These are phyloP conservation scores for Fusarium newnesense DNA, from an alignment of 2,329 filamentous ascomycete genomes.

Conservation along the genomic window DNA sequence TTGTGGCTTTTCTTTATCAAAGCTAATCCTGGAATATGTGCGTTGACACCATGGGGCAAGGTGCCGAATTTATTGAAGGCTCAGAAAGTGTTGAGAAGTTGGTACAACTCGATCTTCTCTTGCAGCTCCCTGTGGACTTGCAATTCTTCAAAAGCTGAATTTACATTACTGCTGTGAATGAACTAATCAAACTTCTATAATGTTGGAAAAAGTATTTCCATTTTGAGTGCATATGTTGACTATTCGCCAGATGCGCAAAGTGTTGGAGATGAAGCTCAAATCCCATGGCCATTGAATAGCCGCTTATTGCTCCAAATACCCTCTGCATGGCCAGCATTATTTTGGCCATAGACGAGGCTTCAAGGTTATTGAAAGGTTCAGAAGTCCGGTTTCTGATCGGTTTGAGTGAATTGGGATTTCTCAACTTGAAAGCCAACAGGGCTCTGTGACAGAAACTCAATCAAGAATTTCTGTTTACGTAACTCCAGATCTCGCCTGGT, in stretches of 20 bases:
- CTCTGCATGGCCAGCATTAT: too few species aligned
- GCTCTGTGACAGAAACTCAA: neutral
- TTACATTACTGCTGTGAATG: neutral
- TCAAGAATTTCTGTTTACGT: neutral
- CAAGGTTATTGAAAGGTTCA: too few species aligned
- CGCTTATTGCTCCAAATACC: too few species aligned
- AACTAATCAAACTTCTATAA: too few species aligned
- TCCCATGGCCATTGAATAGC: neutral
- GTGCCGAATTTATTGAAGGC: neutral
- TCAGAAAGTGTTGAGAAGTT: neutral
- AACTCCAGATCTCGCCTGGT: neutral
- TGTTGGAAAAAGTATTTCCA: too few species aligned
- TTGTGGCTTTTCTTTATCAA: neutral
- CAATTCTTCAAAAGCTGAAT: neutral
- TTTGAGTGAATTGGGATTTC: fast-evolving
- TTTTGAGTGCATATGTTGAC: too few species aligned
- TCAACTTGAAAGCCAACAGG: neutral
- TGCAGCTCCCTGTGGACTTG: too few species aligned
- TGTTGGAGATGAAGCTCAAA: neutral
- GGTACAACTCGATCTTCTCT: neutral
- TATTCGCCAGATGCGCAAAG: too few species aligned
- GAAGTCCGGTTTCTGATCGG: too few species aligned
- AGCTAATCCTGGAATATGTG: neutral
- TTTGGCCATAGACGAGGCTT: too few species aligned
- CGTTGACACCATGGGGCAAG: neutral